Percentiles rank a stretch among this genome's conserved stretches.
Evolutionary conservation across 2,329 filamentous ascomycete species (phyloP).

Genomic region (Xylaria sp.): DNA sequence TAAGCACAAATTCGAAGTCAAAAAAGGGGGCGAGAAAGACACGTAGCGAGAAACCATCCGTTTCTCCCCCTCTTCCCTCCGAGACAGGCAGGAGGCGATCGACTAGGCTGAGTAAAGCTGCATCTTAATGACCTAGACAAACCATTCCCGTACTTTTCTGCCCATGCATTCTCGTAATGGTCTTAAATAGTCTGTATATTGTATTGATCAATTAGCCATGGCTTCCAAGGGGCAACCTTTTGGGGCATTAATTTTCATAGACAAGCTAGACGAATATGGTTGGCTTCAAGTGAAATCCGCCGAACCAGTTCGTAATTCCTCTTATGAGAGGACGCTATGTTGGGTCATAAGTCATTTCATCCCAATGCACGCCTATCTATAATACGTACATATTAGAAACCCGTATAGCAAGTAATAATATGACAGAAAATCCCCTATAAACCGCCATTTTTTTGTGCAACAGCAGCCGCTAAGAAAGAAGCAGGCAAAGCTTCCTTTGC

Average conservation of each 20-base stretch:
- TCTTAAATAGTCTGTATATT: neutral
- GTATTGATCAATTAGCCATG: neutral
- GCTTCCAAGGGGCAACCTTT: neutral
- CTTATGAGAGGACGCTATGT: neutral
- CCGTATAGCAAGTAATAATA: neutral
- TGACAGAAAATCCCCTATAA: neutral
- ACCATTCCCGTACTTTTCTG: neutral
- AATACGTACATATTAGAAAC: neutral
- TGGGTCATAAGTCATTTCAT: neutral
- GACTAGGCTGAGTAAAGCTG: constrained; percentile 42
- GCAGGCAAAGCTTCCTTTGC: neutral
- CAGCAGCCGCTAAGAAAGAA: neutral
- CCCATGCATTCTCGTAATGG: neutral
- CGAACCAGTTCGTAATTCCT: too few species aligned
- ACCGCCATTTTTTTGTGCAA: neutral
- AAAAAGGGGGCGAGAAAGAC: constrained; percentile 42
- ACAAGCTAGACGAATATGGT: too few species aligned
- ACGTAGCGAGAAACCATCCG: constrained; percentile 38
- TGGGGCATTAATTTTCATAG: neutral
- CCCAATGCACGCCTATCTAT: too few species aligned
- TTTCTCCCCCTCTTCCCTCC: constrained; percentile 23
- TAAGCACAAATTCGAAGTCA: constrained; percentile 16
- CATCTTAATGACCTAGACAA: constrained; percentile 28
- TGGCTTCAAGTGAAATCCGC: too few species aligned
- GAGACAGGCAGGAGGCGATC: constrained; percentile 45